Percentiles rank a stretch among this genome's conserved stretches.
Evolutionary conservation across 1,139 yeast species (phyloP).

Genomic region (Sugiyamaella xylanicola): DNA sequence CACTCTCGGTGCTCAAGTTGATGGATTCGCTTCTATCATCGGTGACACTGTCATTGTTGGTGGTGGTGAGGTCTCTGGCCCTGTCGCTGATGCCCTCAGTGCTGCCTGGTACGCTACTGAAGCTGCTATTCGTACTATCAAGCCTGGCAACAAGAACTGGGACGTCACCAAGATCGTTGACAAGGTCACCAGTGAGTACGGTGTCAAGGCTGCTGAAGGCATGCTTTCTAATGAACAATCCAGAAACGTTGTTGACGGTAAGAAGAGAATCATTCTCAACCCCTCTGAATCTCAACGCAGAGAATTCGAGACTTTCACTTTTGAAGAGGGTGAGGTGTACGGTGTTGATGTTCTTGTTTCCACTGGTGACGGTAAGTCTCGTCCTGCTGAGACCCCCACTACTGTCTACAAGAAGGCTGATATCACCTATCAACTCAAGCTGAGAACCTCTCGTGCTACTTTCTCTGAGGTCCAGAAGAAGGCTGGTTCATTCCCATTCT

Average conservation of each 20-base stretch:
- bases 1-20: slow-evolving; percentile 77
- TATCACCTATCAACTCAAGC: slow-evolving; percentile 65
- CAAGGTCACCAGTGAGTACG: slow-evolving; percentile 63
- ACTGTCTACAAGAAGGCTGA: slow-evolving; percentile 76
- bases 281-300: slow-evolving; percentile 69
- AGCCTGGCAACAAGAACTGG: slow-evolving; percentile 73
- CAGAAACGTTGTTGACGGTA: slow-evolving; percentile 70
- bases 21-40: slow-evolving; percentile 71
- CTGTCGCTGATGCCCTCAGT: slow-evolving; percentile 66
- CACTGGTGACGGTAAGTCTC: slow-evolving; percentile 70
- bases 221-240: slow-evolving; percentile 77
- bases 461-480: slow-evolving; percentile 68
- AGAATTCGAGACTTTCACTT: slow-evolving; percentile 64
- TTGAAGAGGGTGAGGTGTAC: slow-evolving; percentile 77
- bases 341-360: slow-evolving; percentile 75
- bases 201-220: slow-evolving; percentile 67
- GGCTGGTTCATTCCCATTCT: slow-evolving; percentile 71
- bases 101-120: slow-evolving; percentile 80
- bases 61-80: slow-evolving; percentile 50
- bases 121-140: slow-evolving; percentile 73
- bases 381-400: slow-evolving; percentile 61
- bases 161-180: slow-evolving; percentile 72
- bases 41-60: slow-evolving; percentile 72
- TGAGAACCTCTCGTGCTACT: slow-evolving; percentile 70
- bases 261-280: slow-evolving; percentile 75